Evolutionary conservation across 148 eudicot genomes (phyloP).

Genomic region (Vaccinium myrtillus): DNA sequence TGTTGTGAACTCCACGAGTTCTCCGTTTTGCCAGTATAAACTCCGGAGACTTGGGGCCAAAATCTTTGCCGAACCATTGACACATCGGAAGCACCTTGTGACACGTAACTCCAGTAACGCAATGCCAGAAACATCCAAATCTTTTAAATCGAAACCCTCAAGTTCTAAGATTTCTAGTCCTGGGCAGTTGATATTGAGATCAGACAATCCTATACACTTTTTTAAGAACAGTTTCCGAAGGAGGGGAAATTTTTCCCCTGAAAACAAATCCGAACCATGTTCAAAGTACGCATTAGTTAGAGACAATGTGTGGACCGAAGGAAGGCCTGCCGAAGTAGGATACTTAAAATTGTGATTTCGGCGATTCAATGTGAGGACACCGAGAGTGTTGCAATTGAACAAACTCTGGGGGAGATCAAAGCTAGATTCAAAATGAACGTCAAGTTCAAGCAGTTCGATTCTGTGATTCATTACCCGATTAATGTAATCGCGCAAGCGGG

Average conservation of each 20-base stretch:
- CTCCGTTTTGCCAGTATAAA: not conserved
- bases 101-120: not conserved
- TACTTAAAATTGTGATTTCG: too few relatives aligned
- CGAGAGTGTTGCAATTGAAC: not conserved
- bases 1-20: not conserved
- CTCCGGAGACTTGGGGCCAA: not conserved
- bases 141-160: not conserved
- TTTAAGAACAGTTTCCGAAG: not conserved
- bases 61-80: not conserved
- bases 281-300: not conserved
- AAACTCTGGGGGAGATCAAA: not conserved
- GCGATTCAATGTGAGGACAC: not conserved
- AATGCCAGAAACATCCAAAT: not conserved
- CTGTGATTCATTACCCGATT: not conserved
- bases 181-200: not conserved
- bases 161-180: not conserved
- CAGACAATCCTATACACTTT: not conserved
- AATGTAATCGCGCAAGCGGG: not conserved
- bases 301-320: not conserved
- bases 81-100: not conserved
- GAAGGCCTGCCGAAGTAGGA: not conserved
- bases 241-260: not conserved
- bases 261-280: not conserved
- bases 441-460: not conserved
- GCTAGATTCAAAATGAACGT: not conserved